Conservation (phyloP, 768 basidiomycete genomes). For the Rhodocollybia butyracea region DNA sequence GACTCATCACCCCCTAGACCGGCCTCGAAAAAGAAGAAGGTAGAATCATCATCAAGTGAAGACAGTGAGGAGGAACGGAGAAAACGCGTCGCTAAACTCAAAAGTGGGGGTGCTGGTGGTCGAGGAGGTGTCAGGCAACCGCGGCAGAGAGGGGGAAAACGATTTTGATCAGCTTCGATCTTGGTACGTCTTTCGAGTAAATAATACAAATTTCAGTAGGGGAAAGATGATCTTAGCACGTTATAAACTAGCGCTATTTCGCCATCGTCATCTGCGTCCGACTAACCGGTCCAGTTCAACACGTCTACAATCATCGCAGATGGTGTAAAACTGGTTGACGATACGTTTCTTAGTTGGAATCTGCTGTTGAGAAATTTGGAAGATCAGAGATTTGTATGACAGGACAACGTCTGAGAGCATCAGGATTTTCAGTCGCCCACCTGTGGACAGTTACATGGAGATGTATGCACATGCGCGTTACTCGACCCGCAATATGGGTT, state of each 20-base stretch:
- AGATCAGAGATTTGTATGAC: background rate
- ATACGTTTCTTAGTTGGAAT: background rate
- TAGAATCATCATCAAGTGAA: conserved; percentile 36
- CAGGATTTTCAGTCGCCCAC: background rate
- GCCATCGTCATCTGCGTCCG: background rate
- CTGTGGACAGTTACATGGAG: conserved; percentile 3
- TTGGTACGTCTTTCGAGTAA: background rate
- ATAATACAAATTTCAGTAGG: background rate
- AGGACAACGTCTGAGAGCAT: background rate
- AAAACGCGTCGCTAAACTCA: conserved; percentile 37
- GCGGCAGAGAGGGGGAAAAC: conserved; percentile 70
- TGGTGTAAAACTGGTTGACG: conserved; percentile 9
- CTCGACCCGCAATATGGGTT: background rate
- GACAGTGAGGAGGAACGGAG: conserved; percentile 58
- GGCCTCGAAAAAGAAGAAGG: conserved; percentile 46
- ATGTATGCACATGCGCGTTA: conserved; percentile 1
- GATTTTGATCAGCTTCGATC: conserved; percentile 51
- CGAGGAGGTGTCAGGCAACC: conserved; percentile 66
- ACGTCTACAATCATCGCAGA: conserved; percentile 8
- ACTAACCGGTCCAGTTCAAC: conserved; percentile 7
- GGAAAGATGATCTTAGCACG: too few relatives aligned
- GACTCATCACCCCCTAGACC: conserved; percentile 52
- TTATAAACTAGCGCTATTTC: background rate
- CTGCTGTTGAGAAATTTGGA: background rate
- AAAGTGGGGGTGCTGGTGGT: conserved; percentile 29